phyloP scores from a whole-genome alignment of 2,329 filamentous ascomycete species.

The Aspergillus brunneoviolaceus region DNA sequence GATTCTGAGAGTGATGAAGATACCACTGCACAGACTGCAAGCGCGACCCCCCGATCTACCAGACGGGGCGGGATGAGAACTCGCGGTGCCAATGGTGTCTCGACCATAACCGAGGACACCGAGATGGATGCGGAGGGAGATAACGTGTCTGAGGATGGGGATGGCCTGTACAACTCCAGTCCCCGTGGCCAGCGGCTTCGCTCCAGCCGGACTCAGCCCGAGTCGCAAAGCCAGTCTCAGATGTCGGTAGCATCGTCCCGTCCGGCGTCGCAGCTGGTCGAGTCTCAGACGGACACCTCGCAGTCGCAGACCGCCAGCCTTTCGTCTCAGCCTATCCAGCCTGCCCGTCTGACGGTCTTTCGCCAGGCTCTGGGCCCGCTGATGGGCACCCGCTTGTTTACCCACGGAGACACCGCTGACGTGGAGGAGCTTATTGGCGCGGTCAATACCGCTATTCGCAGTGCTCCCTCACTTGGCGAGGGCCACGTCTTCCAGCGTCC shows the following conservation, averaged over 20 bases:
- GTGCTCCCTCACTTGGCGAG: conserved; percentile 46
- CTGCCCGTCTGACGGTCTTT: conserved; percentile 70
- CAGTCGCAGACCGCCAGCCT: conserved; percentile 36
- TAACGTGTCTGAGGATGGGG: conserved; percentile 51
- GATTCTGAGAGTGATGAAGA: conserved; percentile 37
- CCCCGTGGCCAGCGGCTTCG: conserved; percentile 45
- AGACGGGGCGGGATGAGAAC: conserved; percentile 34
- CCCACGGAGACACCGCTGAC: conserved; percentile 72
- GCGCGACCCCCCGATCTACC: conserved; percentile 35
- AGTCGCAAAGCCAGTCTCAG: conserved; percentile 47
- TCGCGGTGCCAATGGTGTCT: conserved; percentile 36
- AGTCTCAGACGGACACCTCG: conserved; percentile 49
- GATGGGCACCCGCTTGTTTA: conserved; percentile 78
- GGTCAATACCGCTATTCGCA: conserved; percentile 70
- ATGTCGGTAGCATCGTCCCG: conserved; percentile 77
- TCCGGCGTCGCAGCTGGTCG: conserved; percentile 68
- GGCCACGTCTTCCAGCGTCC: conserved; percentile 61
- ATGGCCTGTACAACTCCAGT: conserved; percentile 56
- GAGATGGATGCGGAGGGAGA: conserved; percentile 53
- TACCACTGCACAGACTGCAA: conserved; percentile 24
- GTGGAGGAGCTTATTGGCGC: conserved; percentile 72
- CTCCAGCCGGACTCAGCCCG: conserved; percentile 41
- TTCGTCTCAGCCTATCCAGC: conserved; percentile 42
- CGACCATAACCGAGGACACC: conserved; percentile 38
- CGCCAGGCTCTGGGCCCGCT: conserved; percentile 78